Evolutionary conservation across 2,329 filamentous ascomycete species (phyloP), one percentile per base, ranked within the genome.

Genomic region (Aspergillus quadricinctus): DNA sequence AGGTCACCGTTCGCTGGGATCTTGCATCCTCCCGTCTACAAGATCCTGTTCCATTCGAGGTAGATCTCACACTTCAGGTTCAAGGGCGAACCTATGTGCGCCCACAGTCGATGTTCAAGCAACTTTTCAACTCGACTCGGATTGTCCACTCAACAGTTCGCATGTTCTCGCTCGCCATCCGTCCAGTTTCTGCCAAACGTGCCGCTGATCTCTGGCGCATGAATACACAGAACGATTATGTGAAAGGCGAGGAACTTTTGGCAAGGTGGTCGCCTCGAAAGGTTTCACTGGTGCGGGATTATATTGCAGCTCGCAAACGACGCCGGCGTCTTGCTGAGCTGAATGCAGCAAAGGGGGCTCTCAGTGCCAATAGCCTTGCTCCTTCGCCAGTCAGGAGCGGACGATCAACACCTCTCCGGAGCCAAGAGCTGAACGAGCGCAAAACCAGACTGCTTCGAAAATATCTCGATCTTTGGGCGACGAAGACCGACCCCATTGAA

Each of bases 191-290:
- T 2, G 92, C 96, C 51, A 97, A 97, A 75, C 85, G 90, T 49
- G 90, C 92, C 0, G 91, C 91, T 3, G 94, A 99, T 70, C 80
- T 99, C 11, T 99, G 94, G 94, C 86, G 94, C 54, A 91, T 97
- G 86, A 95, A 92, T 72, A 97, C 92, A 17, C 88, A 90, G 57
- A 89, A 96, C 66, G 91, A 96, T 71, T 97, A 97, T 69, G 90
- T 99, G 66, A 97, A 96, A 72, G 94, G 94, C 54, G 92, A 99
- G 74, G 94, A 99, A 72, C 82, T 87, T 50, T 79, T 99, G 41
- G 86, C 81, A 2, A 86, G 86, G 55, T 99, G 94, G 94, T 86
- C 87, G 7, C 93, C 94, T 1, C 84, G 94, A 45, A 92, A 94
- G 37, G 89, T 97, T 2, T 95, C 91, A 0, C 78, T 99, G 0